Conservation (phyloP, 176 grass and related monocot species). For the Raddia guianensis region DNA sequence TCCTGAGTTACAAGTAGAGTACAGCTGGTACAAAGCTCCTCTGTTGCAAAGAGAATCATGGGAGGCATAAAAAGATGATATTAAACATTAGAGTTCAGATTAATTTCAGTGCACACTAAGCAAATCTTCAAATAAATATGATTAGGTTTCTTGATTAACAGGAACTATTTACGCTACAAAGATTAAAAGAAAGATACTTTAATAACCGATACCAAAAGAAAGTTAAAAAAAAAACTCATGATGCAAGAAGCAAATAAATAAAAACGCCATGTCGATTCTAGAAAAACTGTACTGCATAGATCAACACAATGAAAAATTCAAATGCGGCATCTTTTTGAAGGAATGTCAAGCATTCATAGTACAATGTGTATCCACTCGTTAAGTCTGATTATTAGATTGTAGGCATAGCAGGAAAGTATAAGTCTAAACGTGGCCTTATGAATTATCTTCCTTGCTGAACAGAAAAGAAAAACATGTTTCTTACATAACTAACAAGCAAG, state of each 20-base stretch:
- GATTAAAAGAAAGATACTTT: no score
- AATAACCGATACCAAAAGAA: no score
- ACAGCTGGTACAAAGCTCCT: not conserved
- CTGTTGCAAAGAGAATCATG: not conserved
- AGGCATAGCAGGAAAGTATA: no score
- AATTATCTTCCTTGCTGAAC: no score
- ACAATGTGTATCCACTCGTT: not conserved
- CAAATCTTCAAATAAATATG: not conserved
- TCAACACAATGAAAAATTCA: not conserved
- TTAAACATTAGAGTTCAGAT: not conserved
- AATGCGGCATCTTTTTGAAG: not conserved
- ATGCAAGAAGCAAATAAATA: no score
- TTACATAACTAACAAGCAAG: no score
- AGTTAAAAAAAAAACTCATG: no score
- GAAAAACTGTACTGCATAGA: not conserved
- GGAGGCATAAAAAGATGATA: constrained; percentile 17
- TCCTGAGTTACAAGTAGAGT: constrained; percentile 20
- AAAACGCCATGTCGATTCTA: not conserved
- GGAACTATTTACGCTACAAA: no score
- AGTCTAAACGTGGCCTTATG: no score
- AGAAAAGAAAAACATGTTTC: no score
- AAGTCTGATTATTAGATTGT: no score
- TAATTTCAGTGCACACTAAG: not conserved
- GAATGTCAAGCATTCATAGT: not conserved
- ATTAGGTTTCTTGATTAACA: no score